Conservation (phyloP, 495 filamentous ascomycete species). For the Xylaria acuta region DNA sequence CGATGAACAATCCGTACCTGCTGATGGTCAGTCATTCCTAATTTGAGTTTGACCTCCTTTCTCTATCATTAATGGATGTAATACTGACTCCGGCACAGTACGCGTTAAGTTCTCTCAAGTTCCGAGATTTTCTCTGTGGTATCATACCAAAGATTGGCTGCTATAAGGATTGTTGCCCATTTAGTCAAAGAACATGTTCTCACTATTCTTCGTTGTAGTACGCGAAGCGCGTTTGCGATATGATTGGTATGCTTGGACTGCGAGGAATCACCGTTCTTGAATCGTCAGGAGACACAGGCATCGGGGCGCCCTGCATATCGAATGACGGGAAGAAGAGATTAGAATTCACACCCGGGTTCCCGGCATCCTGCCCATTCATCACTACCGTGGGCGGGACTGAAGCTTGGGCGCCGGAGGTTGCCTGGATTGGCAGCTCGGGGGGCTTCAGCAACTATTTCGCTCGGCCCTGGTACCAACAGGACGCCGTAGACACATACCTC, state of each 20-base stretch:
- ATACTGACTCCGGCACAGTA: background rate
- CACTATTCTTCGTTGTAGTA: constrained; percentile 48
- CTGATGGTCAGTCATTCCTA: constrained; percentile 1
- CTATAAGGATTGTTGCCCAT: background rate
- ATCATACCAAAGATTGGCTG: background rate
- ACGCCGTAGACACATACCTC: constrained; percentile 62
- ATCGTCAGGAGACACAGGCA: constrained; percentile 71
- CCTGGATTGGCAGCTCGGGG: constrained; percentile 63
- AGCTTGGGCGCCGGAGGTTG: constrained; percentile 60
- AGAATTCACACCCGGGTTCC: constrained; percentile 71
- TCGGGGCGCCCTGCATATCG: constrained; percentile 65
- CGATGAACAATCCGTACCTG: constrained; percentile 60
- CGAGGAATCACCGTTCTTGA: constrained; percentile 72
- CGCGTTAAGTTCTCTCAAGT: constrained; percentile 4
- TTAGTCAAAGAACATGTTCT: background rate
- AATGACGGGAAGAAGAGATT: constrained; percentile 68
- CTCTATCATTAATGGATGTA: background rate
- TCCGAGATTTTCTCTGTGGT: background rate
- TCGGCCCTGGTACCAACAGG: constrained; percentile 63
- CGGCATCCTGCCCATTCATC: constrained; percentile 71
- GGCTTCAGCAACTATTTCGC: constrained; percentile 71
- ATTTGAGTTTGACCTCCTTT: background rate
- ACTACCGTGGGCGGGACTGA: constrained; percentile 73
- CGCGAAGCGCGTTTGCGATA: constrained; percentile 65
- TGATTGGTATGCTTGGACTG: constrained; percentile 67